These are phyloP conservation scores for Penicillium sp. DNA, from an alignment of 2,329 filamentous ascomycete species.

Conservation along the genomic window DNA sequence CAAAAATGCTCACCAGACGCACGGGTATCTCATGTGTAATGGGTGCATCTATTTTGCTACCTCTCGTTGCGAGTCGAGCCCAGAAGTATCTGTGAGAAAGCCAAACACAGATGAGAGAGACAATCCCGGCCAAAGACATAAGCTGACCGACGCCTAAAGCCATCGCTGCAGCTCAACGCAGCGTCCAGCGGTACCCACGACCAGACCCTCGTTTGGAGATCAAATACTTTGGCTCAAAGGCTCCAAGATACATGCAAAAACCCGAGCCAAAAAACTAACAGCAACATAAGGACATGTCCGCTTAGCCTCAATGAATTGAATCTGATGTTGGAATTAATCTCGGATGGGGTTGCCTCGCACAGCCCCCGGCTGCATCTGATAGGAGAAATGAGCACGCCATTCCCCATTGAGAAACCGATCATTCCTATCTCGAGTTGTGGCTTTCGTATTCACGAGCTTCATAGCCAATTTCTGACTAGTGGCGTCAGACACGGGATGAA, in stretches of 20 bases:
- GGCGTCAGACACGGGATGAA: background rate
- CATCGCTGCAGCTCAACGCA: background rate
- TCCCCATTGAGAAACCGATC: background rate
- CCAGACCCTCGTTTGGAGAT: background rate
- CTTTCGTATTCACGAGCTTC: constrained; percentile 1
- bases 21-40: background rate
- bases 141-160: background rate
- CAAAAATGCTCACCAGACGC: background rate
- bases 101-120: background rate
- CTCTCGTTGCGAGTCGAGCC: background rate
- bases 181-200: background rate
- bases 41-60: background rate
- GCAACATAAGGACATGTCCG: too few relatives aligned
- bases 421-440: background rate
- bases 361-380: background rate
- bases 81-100: background rate
- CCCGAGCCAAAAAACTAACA: too few relatives aligned
- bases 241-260: too few relatives aligned
- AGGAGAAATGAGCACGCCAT: constrained; percentile 1
- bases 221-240: background rate
- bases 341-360: background rate
- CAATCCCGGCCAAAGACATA: background rate
- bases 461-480: background rate
- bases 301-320: background rate
- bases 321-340: background rate